These are phyloP conservation scores for Sclerotinia trifoliorum DNA, from an alignment of 2,329 filamentous ascomycete genomes.

Conservation along the genomic window DNA sequence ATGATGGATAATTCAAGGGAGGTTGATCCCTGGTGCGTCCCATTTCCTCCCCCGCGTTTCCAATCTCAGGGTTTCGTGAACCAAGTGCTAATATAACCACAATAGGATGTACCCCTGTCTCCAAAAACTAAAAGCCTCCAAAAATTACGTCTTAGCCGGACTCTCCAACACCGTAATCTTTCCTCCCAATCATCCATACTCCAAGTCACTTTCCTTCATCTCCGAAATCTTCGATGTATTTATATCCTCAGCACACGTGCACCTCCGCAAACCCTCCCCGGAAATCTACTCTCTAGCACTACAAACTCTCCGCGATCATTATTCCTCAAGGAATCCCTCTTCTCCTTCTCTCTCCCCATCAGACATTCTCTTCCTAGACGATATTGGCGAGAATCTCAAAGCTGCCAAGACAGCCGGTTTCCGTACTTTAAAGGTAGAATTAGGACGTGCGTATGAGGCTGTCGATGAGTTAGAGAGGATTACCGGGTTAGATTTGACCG, in stretches of 20 bases:
- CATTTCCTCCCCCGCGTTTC: too few species aligned
- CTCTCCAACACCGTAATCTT: constrained; percentile 90
- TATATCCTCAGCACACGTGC: constrained; percentile 80
- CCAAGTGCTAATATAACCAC: not conserved
- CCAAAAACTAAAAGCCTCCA: constrained; percentile 61
- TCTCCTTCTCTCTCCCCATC: constrained; percentile 50
- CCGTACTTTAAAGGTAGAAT: constrained; percentile 76
- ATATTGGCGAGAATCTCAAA: constrained; percentile 89
- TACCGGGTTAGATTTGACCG: constrained; percentile 62
- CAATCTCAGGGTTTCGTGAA: not conserved
- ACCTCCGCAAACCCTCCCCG: constrained; percentile 82
- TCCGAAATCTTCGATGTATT: constrained; percentile 79
- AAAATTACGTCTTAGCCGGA: constrained; percentile 72
- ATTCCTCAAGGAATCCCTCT: not conserved
- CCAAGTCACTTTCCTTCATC: constrained; percentile 41
- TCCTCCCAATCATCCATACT: constrained; percentile 69
- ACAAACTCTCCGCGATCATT: not conserved
- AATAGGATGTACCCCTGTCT: constrained; percentile 78
- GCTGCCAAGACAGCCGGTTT: constrained; percentile 72
- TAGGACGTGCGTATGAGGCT: constrained; percentile 76
- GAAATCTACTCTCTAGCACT: constrained; percentile 72
- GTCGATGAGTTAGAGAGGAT: constrained; percentile 76
- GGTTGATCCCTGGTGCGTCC: constrained; percentile 62
- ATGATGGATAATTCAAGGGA: constrained; percentile 77
- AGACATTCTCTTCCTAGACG: constrained; percentile 82